A percentile compares a stretch with the other conserved stretches of the same genome.
Evolutionary conservation across 208 protist genomes (phyloP).

Genomic region (Kentomonas sorsogonicus): DNA sequence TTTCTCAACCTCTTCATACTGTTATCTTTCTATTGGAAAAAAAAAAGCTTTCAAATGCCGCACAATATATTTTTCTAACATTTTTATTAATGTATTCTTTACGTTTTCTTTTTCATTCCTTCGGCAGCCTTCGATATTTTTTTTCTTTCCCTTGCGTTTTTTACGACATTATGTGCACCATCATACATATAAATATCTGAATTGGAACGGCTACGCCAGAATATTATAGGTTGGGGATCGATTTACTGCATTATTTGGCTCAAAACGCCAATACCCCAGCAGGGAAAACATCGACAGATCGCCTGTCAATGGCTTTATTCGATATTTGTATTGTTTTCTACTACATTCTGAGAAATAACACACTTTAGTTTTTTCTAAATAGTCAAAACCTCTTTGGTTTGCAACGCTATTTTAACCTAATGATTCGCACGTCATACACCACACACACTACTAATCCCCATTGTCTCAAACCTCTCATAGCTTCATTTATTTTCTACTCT

Average conservation of each 20-base stretch:
- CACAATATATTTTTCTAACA: slow-evolving; percentile 11
- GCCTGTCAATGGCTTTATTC: not conserved
- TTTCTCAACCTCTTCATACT: not conserved
- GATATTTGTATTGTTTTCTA: not conserved
- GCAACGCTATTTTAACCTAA: no score
- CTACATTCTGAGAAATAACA: not conserved
- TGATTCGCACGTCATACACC: no score
- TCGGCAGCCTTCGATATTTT: not conserved
- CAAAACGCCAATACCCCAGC: no score
- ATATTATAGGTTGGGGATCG: slow-evolving; percentile 1
- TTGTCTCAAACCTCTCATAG: no score
- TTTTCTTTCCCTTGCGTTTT: not conserved
- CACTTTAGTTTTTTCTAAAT: not conserved
- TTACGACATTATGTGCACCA: no score
- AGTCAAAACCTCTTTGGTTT: not conserved
- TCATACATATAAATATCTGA: no score
- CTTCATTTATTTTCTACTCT: no score
- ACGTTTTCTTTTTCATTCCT: slow-evolving; percentile 7
- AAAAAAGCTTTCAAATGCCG: not conserved
- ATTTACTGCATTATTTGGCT: not conserved
- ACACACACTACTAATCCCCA: no score
- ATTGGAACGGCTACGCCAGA: no score
- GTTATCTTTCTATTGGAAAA: not conserved
- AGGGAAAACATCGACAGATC: no score
- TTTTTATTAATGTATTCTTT: slow-evolving; percentile 3